A percentile compares a stretch with the other conserved stretches of the same genome.
phyloP scores from a whole-genome alignment of 1,284 basidiomycete species.

The Porogramme epimiltina region DNA sequence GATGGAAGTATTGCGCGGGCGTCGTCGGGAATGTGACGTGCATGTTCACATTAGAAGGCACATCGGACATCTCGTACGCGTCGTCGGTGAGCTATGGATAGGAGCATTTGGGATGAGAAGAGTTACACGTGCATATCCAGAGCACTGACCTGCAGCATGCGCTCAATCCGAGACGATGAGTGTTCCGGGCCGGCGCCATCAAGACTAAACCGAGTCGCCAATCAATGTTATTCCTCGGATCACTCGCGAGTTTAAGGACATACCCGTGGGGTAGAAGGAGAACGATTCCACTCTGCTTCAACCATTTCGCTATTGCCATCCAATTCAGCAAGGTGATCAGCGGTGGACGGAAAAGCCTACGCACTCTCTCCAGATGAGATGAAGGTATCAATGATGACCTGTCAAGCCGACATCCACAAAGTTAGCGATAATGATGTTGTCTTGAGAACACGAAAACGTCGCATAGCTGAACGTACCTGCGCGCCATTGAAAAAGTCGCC shows the following conservation, averaged over 20 bases:
- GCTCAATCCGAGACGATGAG: slow-evolving; percentile 82
- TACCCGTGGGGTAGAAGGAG: slow-evolving; percentile 80
- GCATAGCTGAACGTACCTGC: slow-evolving; percentile 55
- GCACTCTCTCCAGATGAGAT: slow-evolving; percentile 80
- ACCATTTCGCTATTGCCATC: slow-evolving; percentile 77
- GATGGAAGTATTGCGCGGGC: slow-evolving; percentile 88
- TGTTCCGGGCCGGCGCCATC: slow-evolving; percentile 93
- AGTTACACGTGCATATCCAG: background rate
- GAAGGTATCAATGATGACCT: slow-evolving; percentile 88
- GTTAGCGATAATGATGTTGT: slow-evolving; percentile 1
- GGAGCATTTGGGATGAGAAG: background rate
- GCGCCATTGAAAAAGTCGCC: slow-evolving; percentile 94
- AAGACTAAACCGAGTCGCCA: slow-evolving; percentile 48
- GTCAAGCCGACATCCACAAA: slow-evolving; percentile 1
- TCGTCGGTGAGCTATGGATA: slow-evolving; percentile 68
- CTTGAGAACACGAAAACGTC: background rate
- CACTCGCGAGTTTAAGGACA: too few species aligned
- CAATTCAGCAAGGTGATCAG: background rate
- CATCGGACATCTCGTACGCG: slow-evolving; percentile 44
- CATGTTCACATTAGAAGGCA: slow-evolving; percentile 67
- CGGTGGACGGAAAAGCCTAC: slow-evolving; percentile 26
- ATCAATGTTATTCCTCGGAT: too few species aligned
- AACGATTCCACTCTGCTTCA: slow-evolving; percentile 88
- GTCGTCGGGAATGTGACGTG: slow-evolving; percentile 86
- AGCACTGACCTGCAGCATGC: slow-evolving; percentile 74